Evolutionary conservation across 306 rosid species (phyloP).

Genomic region (Neltuma alba): DNA sequence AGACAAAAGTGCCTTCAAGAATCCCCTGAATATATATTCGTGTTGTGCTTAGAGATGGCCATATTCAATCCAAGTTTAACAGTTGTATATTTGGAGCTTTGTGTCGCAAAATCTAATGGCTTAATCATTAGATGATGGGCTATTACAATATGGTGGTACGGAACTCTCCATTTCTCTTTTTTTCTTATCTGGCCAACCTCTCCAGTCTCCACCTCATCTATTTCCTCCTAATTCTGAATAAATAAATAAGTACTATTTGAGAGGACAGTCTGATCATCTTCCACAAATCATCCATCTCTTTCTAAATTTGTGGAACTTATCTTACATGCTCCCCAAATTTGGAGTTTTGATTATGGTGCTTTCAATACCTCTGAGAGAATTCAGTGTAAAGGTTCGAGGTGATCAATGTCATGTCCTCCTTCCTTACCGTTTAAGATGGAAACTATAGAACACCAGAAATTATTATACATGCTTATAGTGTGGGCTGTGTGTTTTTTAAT

Average conservation of each 20-base stretch:
- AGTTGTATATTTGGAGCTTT: constrained; percentile 44
- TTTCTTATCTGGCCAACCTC: background rate
- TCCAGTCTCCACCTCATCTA: constrained; percentile 24
- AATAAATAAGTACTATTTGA: background rate
- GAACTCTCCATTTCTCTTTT: too few relatives aligned
- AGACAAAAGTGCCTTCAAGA: background rate
- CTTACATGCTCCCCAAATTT: background rate
- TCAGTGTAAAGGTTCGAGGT: background rate
- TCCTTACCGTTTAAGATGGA: background rate
- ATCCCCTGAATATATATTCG: constrained; percentile 4
- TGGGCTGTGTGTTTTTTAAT: too few relatives aligned
- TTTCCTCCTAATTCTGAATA: background rate
- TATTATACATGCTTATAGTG: background rate
- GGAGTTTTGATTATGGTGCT: background rate
- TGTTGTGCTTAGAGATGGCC: constrained; percentile 30
- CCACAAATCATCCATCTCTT: background rate
- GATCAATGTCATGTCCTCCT: background rate
- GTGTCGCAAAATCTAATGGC: constrained; percentile 39
- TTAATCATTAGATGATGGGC: constrained; percentile 44
- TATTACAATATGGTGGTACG: constrained; percentile 31
- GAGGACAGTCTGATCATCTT: background rate
- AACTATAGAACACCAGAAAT: background rate
- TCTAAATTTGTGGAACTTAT: background rate
- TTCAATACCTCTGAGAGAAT: background rate
- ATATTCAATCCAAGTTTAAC: constrained; percentile 36